These are phyloP conservation scores for Hypsizygus ulmarius DNA, from an alignment of 1,284 basidiomycete genomes.

Conservation along the genomic window DNA sequence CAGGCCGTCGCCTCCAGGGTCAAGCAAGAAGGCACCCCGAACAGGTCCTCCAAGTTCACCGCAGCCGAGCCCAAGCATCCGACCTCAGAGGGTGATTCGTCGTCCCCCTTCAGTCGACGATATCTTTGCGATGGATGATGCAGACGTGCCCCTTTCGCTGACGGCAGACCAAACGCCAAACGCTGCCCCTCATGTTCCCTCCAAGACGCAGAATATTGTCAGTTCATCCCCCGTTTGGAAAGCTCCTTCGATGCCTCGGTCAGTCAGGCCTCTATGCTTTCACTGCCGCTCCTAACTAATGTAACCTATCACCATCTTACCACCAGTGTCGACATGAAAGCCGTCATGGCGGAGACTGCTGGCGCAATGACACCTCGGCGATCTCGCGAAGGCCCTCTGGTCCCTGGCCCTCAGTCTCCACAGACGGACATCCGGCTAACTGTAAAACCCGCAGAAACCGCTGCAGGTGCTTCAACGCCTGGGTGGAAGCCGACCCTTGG, in stretches of 20 bases:
- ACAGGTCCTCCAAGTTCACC: constrained; percentile 19
- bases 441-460: not conserved
- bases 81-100: constrained; percentile 19
- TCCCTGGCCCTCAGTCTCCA: constrained; percentile 4
- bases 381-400: not conserved
- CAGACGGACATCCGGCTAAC: constrained; percentile 7
- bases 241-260: constrained; percentile 39
- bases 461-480: constrained; percentile 5
- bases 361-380: constrained; percentile 23
- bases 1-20: constrained; percentile 44
- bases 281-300: not conserved
- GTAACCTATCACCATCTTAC: constrained; percentile 3
- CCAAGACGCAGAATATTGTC: not conserved
- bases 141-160: constrained; percentile 23
- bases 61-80: constrained; percentile 32
- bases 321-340: constrained; percentile 74
- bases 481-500: constrained; percentile 8
- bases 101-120: constrained; percentile 31
- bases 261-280: constrained; percentile 22
- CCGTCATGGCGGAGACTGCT: constrained; percentile 84
- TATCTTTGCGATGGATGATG: constrained; percentile 55
- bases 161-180: constrained; percentile 5
- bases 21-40: constrained; percentile 26
- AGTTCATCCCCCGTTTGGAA: constrained; percentile 38
- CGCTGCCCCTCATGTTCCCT: constrained; percentile 5